These are phyloP conservation scores for Verbascum thapsus DNA, from an alignment of 257 asterid genomes.

Conservation along the genomic window DNA sequence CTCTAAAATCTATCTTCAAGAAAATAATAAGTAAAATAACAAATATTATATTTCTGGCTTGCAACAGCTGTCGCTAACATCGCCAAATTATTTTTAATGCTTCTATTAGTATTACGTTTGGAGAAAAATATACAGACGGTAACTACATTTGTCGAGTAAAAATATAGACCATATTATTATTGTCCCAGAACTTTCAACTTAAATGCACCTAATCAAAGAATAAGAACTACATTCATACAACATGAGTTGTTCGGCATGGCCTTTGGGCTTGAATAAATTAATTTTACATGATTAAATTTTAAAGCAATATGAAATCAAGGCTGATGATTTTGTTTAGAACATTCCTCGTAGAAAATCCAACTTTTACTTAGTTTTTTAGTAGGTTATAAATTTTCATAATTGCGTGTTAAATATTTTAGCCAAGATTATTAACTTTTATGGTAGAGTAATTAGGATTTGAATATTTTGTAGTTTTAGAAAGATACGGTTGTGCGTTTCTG, in stretches of 20 bases:
- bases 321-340: constrained; percentile 15
- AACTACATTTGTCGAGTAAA: constrained; percentile 4
- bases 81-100: constrained; percentile 19
- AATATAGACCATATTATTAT: background rate
- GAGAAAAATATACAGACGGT: background rate
- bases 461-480: constrained; percentile 12
- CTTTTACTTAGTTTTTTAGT: constrained; percentile 14
- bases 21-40: constrained; percentile 9
- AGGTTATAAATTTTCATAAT: constrained; percentile 27
- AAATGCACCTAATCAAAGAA: background rate
- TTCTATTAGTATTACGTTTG: background rate
- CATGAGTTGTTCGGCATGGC: constrained; percentile 3
- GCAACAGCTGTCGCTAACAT: background rate
- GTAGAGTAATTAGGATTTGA: constrained; percentile 21
- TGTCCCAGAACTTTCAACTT: background rate
- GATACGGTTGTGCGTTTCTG: constrained; percentile 27
- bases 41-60: background rate
- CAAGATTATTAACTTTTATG: constrained; percentile 24
- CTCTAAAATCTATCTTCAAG: background rate
- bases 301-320: constrained; percentile 25
- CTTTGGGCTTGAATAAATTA: background rate
- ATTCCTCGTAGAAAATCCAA: constrained; percentile 7
- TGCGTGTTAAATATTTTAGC: constrained; percentile 1
- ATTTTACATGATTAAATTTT: background rate
- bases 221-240: background rate